These are phyloP conservation scores for Fusarium odoratissimum DNA, from an alignment of 2,329 filamentous ascomycete genomes.

Conservation along the genomic window DNA sequence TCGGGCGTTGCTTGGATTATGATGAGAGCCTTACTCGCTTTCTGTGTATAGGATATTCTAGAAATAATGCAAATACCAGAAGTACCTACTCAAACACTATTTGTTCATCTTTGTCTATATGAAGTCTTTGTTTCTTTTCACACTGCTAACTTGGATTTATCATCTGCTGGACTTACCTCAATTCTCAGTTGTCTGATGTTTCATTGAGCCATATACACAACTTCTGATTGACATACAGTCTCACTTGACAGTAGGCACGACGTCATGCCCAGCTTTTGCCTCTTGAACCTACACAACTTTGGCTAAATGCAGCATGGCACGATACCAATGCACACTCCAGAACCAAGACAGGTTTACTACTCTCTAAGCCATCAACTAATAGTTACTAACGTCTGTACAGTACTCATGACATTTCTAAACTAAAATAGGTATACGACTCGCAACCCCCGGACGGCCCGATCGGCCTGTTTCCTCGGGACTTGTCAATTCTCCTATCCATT, in stretches of 20 bases:
- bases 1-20: constrained; percentile 41
- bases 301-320: not conserved
- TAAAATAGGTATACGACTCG: not conserved
- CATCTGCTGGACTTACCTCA: not conserved
- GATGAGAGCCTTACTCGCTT: constrained; percentile 67
- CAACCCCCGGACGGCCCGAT: constrained; percentile 2
- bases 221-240: not conserved
- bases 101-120: not conserved
- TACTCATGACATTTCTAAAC: not conserved
- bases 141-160: not conserved
- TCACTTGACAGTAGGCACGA: not conserved
- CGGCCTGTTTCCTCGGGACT: constrained; percentile 7
- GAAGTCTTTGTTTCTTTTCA: not conserved
- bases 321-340: not conserved
- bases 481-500: not conserved
- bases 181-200: not conserved
- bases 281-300: not conserved
- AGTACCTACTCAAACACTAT: constrained; percentile 68
- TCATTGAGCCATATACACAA: not conserved
- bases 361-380: not conserved
- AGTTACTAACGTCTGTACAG: not conserved
- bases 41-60: constrained; percentile 70
- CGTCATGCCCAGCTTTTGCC: not conserved
- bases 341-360: not conserved
- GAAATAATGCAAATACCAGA: constrained; percentile 68